A percentile compares a stretch with the other conserved stretches of the same genome.
phyloP scores from a whole-genome alignment of 345 rosid species.

The Mallotus nudiflorus region DNA sequence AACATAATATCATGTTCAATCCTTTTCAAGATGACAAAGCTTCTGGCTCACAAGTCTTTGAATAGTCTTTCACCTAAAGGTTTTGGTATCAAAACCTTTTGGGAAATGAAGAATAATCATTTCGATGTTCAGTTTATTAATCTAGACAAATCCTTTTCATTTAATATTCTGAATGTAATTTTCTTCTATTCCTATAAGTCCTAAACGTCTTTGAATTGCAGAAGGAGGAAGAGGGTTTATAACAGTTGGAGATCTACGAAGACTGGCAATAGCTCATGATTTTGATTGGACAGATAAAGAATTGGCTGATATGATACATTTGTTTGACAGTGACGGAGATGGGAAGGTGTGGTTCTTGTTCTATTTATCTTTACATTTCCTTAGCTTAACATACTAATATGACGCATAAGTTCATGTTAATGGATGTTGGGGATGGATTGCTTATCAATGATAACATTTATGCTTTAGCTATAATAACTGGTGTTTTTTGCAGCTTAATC shows the following conservation, averaged over 20 bases:
- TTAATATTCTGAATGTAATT: background rate
- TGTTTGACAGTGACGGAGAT: slow-evolving; percentile 65
- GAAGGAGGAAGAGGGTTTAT: slow-evolving; percentile 65
- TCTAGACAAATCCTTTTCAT: background rate
- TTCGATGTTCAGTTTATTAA: background rate
- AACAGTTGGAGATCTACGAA: slow-evolving; percentile 48
- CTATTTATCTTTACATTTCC: background rate
- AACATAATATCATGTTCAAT: background rate
- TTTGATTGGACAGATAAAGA: slow-evolving; percentile 73
- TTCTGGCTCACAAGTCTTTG: background rate
- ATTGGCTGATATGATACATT: slow-evolving; percentile 69
- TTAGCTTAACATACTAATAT: background rate
- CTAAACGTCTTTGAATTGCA: slow-evolving; percentile 33
- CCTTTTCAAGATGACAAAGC: background rate
- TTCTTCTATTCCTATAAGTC: slow-evolving; percentile 3
- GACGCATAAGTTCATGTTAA: background rate
- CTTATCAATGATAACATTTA: background rate
- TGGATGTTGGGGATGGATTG: background rate
- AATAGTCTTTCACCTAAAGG: background rate
- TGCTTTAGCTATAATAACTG: background rate
- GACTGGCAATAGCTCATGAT: slow-evolving; percentile 61
- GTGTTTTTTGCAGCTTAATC: slow-evolving; percentile 55
- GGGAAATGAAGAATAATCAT: background rate
- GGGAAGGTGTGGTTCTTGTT: slow-evolving; percentile 56
- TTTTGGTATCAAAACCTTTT: background rate